phyloP scores from a whole-genome alignment of 2,329 filamentous ascomycete genomes.

The Orbilia ellipsospora region DNA sequence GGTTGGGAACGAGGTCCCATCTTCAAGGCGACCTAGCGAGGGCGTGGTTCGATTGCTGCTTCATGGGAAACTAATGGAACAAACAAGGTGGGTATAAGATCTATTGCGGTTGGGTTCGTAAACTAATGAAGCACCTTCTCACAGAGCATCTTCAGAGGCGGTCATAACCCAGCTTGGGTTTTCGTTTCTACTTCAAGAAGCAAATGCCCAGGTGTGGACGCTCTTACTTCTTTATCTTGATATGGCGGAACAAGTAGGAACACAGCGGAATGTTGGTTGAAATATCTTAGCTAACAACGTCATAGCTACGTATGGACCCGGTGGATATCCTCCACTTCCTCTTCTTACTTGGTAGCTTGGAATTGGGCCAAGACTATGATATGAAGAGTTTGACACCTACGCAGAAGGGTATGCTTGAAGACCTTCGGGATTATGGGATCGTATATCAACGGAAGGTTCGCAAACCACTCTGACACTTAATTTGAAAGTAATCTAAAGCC shows the following conservation, averaged over 20 bases:
- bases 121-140: not conserved
- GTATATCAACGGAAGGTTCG: constrained; percentile 70
- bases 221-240: constrained; percentile 92
- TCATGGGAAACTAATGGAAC: constrained; percentile 81
- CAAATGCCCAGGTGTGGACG: constrained; percentile 97
- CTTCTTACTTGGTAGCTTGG: constrained; percentile 91
- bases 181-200: constrained; percentile 91
- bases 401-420: constrained; percentile 87
- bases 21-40: constrained; percentile 71
- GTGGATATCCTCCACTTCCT: constrained; percentile 96
- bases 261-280: not conserved
- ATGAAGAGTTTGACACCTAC: constrained; percentile 83
- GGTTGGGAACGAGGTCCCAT: constrained; percentile 70
- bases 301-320: constrained; percentile 77
- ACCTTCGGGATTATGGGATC: constrained; percentile 90
- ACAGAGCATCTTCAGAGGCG: constrained; percentile 63
- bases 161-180: constrained; percentile 93
- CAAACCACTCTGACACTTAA: not conserved
- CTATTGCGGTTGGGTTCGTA: not conserved
- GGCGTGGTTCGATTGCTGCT: constrained; percentile 87
- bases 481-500: not conserved
- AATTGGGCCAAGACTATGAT: constrained; percentile 90
- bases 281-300: constrained; percentile 21
- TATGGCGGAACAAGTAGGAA: constrained; percentile 72
- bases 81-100: constrained; percentile 61